A percentile compares a stretch with the other conserved stretches of the same genome.
phyloP scores from a whole-genome alignment of 2,329 filamentous ascomycete species.

The Aspergillus caelatus region DNA sequence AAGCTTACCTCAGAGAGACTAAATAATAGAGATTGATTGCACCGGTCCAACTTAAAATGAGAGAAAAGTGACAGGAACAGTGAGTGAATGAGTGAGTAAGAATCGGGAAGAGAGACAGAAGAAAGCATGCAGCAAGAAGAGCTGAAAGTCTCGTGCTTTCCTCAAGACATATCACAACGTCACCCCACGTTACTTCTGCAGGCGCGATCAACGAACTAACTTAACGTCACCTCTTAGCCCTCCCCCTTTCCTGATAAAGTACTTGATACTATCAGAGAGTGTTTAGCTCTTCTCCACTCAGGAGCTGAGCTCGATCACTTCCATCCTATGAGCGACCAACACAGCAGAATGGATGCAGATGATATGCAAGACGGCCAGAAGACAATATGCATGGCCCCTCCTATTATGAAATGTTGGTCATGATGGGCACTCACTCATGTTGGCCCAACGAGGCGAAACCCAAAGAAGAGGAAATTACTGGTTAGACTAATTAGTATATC shows the following conservation, averaged over 20 bases:
- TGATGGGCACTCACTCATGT: background rate
- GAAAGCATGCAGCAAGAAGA: background rate
- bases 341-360: background rate
- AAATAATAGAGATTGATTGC: background rate
- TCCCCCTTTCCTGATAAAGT: background rate
- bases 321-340: background rate
- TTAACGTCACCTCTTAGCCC: background rate
- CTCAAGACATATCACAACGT: slow-evolving; percentile 7
- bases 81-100: background rate
- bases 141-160: background rate
- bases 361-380: slow-evolving; percentile 1
- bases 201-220: background rate
- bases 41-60: background rate
- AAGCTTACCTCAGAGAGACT: background rate
- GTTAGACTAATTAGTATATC: background rate
- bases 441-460: background rate
- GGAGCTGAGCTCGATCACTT: background rate
- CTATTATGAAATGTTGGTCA: background rate
- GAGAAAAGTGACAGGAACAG: slow-evolving; percentile 7
- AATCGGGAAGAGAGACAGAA: background rate
- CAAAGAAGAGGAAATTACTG: background rate
- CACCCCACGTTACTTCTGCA: slow-evolving; percentile 6
- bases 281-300: background rate
- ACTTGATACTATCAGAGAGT: background rate
- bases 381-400: background rate